Evolutionary conservation across 257 asterid species (phyloP).

Genomic region (Solanum lignicaule): DNA sequence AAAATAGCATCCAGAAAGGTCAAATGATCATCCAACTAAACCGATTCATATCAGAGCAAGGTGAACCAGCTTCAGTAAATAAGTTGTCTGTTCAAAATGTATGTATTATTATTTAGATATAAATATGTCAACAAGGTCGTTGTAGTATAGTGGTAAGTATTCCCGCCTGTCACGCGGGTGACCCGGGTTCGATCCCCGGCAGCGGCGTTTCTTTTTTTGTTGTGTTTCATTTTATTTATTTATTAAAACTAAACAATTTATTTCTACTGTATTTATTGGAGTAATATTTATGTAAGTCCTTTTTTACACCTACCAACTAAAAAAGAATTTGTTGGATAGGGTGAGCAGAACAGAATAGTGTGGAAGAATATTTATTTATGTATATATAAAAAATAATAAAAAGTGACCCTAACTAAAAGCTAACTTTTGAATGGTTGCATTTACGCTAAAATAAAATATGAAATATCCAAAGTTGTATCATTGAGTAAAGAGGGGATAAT

Average conservation of each 20-base stretch:
- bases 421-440: neutral
- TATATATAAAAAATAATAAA: too few relatives aligned
- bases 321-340: neutral
- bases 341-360: neutral
- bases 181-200: constrained; percentile 99
- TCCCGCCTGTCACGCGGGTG: constrained; percentile 97
- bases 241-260: neutral
- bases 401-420: neutral
- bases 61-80: too few relatives aligned
- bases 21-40: too few relatives aligned
- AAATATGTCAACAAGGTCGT: constrained; percentile 17
- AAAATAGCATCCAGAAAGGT: too few relatives aligned
- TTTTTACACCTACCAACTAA: neutral
- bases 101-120: too few relatives aligned
- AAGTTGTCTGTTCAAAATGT: too few relatives aligned
- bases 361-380: neutral
- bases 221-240: too few relatives aligned
- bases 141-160: constrained; percentile 98
- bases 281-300: neutral
- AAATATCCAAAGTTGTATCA: neutral
- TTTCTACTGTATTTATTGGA: neutral
- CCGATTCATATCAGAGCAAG: too few relatives aligned
- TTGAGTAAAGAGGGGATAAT: neutral
- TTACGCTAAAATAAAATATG: neutral
- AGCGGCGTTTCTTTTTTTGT: constrained; percentile 14